These are phyloP conservation scores for Nannochloropsis salina DNA, from an alignment of 108 stramenopile genomes.

Conservation along the genomic window DNA sequence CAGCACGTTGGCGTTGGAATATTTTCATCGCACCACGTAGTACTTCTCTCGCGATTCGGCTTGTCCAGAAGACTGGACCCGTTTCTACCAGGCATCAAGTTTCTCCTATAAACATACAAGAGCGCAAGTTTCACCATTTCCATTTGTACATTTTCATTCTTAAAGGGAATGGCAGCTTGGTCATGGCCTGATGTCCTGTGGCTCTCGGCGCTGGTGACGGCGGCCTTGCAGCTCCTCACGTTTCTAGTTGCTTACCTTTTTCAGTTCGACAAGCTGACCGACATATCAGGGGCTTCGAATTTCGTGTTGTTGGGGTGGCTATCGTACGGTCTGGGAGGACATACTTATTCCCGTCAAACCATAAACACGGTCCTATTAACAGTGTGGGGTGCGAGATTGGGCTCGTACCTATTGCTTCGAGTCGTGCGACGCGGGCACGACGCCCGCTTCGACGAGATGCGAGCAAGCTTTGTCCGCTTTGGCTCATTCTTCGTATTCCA, in stretches of 20 bases:
- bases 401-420: not conserved
- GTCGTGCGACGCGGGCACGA: slow-evolving; percentile 10
- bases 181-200: not conserved
- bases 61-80: too few relatives aligned
- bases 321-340: not conserved
- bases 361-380: not conserved
- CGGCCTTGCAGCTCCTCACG: not conserved
- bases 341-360: not conserved
- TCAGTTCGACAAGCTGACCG: slow-evolving; percentile 1
- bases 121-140: too few relatives aligned
- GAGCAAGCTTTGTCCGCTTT: not conserved
- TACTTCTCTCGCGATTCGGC: too few relatives aligned
- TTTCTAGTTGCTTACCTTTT: not conserved
- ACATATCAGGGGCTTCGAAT: not conserved
- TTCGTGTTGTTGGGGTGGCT: not conserved
- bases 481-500: slow-evolving; percentile 6
- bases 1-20: too few relatives aligned
- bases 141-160: too few relatives aligned
- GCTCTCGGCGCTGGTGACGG: not conserved
- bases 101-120: too few relatives aligned
- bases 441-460: not conserved
- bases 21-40: too few relatives aligned
- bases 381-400: not conserved
- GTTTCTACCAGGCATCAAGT: too few relatives aligned
- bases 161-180: not conserved